phyloP scores from a whole-genome alignment of 108 stramenopile genomes.

The Pseudonitzschia multistriata region DNA sequence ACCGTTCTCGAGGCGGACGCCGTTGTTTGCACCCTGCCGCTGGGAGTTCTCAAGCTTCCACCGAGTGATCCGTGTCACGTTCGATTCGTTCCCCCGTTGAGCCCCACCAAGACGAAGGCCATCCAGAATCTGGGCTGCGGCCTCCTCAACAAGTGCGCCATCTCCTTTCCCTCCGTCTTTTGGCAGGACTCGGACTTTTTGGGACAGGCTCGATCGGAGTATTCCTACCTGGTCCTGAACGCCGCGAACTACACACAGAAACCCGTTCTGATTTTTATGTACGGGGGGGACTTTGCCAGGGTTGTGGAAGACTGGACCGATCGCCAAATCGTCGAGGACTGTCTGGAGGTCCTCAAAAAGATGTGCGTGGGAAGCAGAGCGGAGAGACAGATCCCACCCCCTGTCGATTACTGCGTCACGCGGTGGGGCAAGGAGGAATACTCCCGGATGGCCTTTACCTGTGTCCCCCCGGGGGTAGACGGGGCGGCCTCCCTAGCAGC shows the following conservation, averaged over 20 bases:
- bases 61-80: slow-evolving; percentile 47
- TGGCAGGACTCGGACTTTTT: slow-evolving; percentile 80
- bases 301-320: slow-evolving; percentile 67
- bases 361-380: slow-evolving; percentile 36
- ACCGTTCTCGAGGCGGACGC: slow-evolving; percentile 76
- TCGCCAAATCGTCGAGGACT: slow-evolving; percentile 58
- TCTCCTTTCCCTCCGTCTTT: slow-evolving; percentile 69
- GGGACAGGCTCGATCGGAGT: slow-evolving; percentile 55
- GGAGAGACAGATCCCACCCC: slow-evolving; percentile 38
- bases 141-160: slow-evolving; percentile 82
- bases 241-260: slow-evolving; percentile 40
- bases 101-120: slow-evolving; percentile 64
- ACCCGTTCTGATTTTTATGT: slow-evolving; percentile 75
- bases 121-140: slow-evolving; percentile 82
- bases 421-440: slow-evolving; percentile 76
- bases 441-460: slow-evolving; percentile 67
- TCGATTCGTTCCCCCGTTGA: slow-evolving; percentile 70
- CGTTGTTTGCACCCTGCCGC: slow-evolving; percentile 82
- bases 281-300: slow-evolving; percentile 68
- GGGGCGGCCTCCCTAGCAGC: slow-evolving; percentile 46
- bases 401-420: slow-evolving; percentile 70
- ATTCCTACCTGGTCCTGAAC: slow-evolving; percentile 60
- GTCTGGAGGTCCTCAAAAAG: slow-evolving; percentile 59
- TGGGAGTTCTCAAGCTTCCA: slow-evolving; percentile 80
- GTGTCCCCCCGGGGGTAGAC: slow-evolving; percentile 75